Base-by-base conservation (phyloP, 495 filamentous ascomycete species). In the Penicillium crystallinum region DNA sequence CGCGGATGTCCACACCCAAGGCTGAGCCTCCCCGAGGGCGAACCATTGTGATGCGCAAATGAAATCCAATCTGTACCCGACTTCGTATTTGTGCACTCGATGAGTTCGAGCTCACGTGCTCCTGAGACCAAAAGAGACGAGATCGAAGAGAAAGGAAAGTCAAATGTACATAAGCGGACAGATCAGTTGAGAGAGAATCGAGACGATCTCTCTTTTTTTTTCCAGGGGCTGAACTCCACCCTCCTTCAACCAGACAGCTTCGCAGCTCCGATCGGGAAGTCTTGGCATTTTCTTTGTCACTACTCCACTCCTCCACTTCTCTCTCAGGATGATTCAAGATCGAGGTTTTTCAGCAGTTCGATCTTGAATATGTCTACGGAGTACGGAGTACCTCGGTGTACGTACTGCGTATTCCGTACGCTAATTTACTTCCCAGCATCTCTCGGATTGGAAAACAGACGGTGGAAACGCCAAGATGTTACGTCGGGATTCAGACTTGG, bases 1-100 rank as follows among this genome's bases (percentile, higher is more conserved):
- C 77, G 50, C 73, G 71, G 49, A 77, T 77, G 53, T 78, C 76
- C 49, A 65, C 75, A 39, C 77, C 76, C 36, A 81, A 63, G 54
- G 71, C 77, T 30, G 77, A 78, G 46, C 65, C 73, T 61, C 76
- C 68, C 57, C 73, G 64, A 21, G 67, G 61, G 50, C 75, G 76
- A 54, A 69, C 64, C 73, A 77, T 77, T 58, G 19, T 52, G 59
- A 52, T 37, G 29, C 29, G 6, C 29, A 31, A 31, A 2, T 4
- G 29, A 11, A 31, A 31, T 10, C 10, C 10, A 31, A 31, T 2
- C 11, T n/a, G 42, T 34, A 22, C 31, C 12, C 43, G 48, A 17
- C 34, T 15, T 15, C 9, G 17, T 19, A 18, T n/a, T 36, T 23
- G 19, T n/a, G 44, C n/a, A n/a, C n/a, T n/a, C 14, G 34, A 10